A percentile compares a stretch with the other conserved stretches of the same genome.
These are phyloP conservation scores for Termitomyces sp. DNA, from an alignment of 768 basidiomycete genomes.

Conservation along the genomic window DNA sequence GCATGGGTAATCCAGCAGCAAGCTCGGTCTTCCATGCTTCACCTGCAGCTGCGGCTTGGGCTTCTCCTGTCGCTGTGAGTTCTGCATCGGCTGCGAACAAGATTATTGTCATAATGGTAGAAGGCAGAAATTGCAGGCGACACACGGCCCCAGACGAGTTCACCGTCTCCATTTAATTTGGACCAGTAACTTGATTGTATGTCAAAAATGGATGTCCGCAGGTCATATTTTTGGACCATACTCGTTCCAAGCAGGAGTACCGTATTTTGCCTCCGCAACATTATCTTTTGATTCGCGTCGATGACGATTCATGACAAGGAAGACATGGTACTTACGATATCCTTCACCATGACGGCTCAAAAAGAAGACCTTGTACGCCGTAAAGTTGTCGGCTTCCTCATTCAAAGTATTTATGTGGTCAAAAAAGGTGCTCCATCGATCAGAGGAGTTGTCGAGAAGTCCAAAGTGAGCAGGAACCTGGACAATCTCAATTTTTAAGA, in stretches of 20 bases:
- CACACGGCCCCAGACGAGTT: slow-evolving; percentile 73
- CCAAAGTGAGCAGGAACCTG: slow-evolving; percentile 60
- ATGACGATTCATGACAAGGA: neutral
- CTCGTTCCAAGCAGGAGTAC: slow-evolving; percentile 57
- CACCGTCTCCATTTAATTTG: slow-evolving; percentile 58
- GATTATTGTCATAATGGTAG: neutral
- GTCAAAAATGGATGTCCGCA: neutral
- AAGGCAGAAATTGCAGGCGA: slow-evolving; percentile 9
- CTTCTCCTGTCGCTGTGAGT: slow-evolving; percentile 53
- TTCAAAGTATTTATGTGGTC: slow-evolving; percentile 45
- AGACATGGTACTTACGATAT: slow-evolving; percentile 46
- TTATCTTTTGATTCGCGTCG: slow-evolving; percentile 46
- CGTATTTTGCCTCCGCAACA: slow-evolving; percentile 57
- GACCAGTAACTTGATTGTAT: slow-evolving; percentile 49
- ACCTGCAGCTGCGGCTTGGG: slow-evolving; percentile 48
- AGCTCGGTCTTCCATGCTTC: slow-evolving; percentile 48
- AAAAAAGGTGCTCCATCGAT: slow-evolving; percentile 48
- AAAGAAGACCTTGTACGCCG: slow-evolving; percentile 60
- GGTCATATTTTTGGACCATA: slow-evolving; percentile 23
- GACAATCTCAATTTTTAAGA: neutral
- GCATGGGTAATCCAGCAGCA: slow-evolving; percentile 40
- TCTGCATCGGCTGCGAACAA: slow-evolving; percentile 53
- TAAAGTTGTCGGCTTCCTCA: slow-evolving; percentile 26
- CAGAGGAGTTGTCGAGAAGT: slow-evolving; percentile 43
- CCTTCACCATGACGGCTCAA: slow-evolving; percentile 73